Evolutionary conservation across 1,139 yeast genomes (phyloP).

Genomic region (Geotrichum restrictum): DNA sequence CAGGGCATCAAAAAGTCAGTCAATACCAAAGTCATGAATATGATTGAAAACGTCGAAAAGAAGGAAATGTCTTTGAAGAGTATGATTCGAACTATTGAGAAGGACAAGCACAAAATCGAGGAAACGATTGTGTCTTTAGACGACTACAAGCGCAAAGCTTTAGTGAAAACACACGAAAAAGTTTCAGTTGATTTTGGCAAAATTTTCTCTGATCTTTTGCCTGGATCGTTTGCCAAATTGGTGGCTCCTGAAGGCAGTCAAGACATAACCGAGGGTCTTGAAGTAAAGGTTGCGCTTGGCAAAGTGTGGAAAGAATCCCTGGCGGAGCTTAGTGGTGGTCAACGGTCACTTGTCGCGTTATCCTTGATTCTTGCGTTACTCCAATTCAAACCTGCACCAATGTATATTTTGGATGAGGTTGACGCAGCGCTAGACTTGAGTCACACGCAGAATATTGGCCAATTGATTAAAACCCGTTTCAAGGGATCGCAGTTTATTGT

Average conservation of each 20-base stretch:
- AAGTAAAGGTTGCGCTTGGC: slow-evolving; percentile 86
- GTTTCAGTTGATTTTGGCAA: slow-evolving; percentile 82
- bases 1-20: slow-evolving; percentile 77
- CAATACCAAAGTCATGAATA: slow-evolving; percentile 83
- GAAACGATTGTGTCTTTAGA: slow-evolving; percentile 83
- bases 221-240: slow-evolving; percentile 85
- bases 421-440: slow-evolving; percentile 97
- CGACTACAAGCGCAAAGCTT: slow-evolving; percentile 78
- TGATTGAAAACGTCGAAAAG: slow-evolving; percentile 91
- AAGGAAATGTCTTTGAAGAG: slow-evolving; percentile 72
- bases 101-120: slow-evolving; percentile 84
- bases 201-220: slow-evolving; percentile 81
- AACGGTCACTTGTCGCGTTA: slow-evolving; percentile 85
- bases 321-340: slow-evolving; percentile 96
- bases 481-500: slow-evolving; percentile 95
- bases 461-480: slow-evolving; percentile 87
- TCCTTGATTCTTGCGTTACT: slow-evolving; percentile 85
- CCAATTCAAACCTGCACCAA: slow-evolving; percentile 96
- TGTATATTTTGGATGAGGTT: slow-evolving; percentile 95
- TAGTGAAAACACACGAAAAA: slow-evolving; percentile 77
- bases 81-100: slow-evolving; percentile 84
- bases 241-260: slow-evolving; percentile 66
- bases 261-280: slow-evolving; percentile 87
- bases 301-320: slow-evolving; percentile 94
- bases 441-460: slow-evolving; percentile 97